Evolutionary conservation across 768 basidiomycete genomes (phyloP).

Genomic region (Nidularia sp.): DNA sequence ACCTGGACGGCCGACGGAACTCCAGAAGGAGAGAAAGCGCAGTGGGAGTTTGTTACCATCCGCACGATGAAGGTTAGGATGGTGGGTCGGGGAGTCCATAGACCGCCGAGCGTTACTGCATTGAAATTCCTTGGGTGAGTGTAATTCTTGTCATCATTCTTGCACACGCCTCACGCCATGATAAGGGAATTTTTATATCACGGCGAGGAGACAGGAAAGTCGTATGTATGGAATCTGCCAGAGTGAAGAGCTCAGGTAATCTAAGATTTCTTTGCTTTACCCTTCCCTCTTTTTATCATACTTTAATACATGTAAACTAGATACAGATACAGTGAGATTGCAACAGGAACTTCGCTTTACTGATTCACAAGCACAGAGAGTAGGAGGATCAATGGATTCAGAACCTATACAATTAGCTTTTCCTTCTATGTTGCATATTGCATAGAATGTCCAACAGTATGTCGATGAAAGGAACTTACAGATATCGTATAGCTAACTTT

Average conservation of each 20-base stretch:
- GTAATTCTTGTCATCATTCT: constrained; percentile 1
- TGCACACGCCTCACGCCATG: background rate
- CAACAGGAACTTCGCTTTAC: no score
- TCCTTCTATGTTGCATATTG: no score
- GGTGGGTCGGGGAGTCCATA: constrained; percentile 26
- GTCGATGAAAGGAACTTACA: no score
- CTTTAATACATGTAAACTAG: no score
- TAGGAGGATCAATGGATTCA: no score
- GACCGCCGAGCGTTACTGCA: constrained; percentile 63
- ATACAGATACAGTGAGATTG: no score
- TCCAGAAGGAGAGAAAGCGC: constrained; percentile 57
- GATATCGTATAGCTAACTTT: no score
- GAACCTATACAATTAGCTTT: no score
- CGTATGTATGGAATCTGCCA: constrained; percentile 17
- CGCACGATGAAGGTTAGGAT: constrained; percentile 61
- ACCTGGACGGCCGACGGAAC: constrained; percentile 84
- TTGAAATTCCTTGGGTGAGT: constrained; percentile 77
- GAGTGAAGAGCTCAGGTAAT: constrained; percentile 6
- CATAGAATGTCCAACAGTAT: no score
- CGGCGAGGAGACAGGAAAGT: constrained; percentile 21
- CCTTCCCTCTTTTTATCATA: no score
- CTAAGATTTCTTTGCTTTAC: no score
- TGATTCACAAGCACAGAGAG: no score
- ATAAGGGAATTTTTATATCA: constrained; percentile 16
- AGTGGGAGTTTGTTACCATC: constrained; percentile 72